Base-by-base conservation (phyloP, 164 flowering plant genomes). In the Stephania yunnanensis region DNA sequence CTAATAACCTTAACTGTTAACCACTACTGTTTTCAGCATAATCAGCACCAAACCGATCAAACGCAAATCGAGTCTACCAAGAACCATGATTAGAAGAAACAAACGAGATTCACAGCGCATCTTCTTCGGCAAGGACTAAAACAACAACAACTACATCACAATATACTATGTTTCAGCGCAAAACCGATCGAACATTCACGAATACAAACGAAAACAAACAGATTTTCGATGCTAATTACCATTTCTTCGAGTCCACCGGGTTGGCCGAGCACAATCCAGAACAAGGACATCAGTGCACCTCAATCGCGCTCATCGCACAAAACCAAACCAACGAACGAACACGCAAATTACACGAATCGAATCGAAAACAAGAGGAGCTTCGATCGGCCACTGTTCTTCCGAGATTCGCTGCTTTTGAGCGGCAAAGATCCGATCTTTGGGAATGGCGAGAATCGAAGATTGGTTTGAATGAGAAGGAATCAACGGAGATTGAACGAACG, bases 181-280 rank as follows among this genome's bases (percentile, higher is more conserved):
- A 36, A 36, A 36, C 42, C 42, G 42, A 36, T 36, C 42, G 25
- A 36, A 36, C 42, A 36, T 36, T 36, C 42, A 36, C 42, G 1
- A 36, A 36, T 36, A 2, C 4, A 2, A 4, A 36, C 42, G 4
- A 36, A 36, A 36, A 36, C 42, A 36, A 36, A 36, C 42, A 72
- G 10, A 69, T 61, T 31, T 31, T 22, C 48, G 19, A 22, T 42
- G 48, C 10, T 6, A 72, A 53, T 77, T 84, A 92, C 93, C 97
- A 92, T 89, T n/a, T 82, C 81, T 81, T 84, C 86, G 19, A 63
- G 79, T 77, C 55, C 88, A 71, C 81, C 84, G 71, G 88, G 86
- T 53, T 86, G 85, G 77, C 83, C 77, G 75, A 85, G 50, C 68
- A 80, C 83, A 79, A 80, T 70, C 83, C 82, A 84, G 81, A 88